A percentile compares a stretch with the other conserved stretches of the same genome.
Conservation (phyloP, 2,329 filamentous ascomycete species). For the Trichoderma atroviride region DNA sequence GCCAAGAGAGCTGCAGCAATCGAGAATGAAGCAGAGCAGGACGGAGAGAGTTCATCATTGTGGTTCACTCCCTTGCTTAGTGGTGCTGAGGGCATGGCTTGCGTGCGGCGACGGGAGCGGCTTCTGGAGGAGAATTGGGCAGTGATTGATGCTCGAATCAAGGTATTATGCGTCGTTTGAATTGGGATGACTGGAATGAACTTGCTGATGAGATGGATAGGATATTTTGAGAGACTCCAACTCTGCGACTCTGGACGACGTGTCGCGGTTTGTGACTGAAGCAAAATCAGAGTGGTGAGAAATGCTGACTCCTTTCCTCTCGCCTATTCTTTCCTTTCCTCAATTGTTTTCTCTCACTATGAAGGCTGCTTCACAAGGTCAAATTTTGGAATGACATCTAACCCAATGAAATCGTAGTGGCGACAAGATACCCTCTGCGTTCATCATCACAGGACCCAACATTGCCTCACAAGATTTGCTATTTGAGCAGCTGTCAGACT, state of each 20-base stretch:
- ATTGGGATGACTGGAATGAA: neutral
- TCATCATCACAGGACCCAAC: slow-evolving; percentile 78
- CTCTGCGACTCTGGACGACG: slow-evolving; percentile 60
- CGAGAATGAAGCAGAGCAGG: slow-evolving; percentile 25
- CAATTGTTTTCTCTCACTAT: neutral
- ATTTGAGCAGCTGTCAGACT: slow-evolving; percentile 69
- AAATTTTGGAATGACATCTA: neutral
- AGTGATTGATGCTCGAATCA: slow-evolving; percentile 63
- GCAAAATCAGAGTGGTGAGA: slow-evolving; percentile 40
- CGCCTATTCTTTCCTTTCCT: neutral
- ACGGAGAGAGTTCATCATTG: slow-evolving; percentile 27
- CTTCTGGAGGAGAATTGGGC: slow-evolving; percentile 68
- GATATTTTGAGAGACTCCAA: slow-evolving; percentile 63
- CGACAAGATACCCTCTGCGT: slow-evolving; percentile 65
- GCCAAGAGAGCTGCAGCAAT: slow-evolving; percentile 41
- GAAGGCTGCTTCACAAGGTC: neutral
- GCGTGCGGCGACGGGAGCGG: slow-evolving; percentile 56
- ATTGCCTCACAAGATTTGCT: slow-evolving; percentile 74
- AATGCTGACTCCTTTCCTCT: neutral
- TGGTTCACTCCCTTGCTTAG: slow-evolving; percentile 58
- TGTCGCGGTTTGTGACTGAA: slow-evolving; percentile 57
- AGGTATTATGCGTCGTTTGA: slow-evolving; percentile 38
- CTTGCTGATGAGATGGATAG: slow-evolving; percentile 38
- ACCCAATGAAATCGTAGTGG: slow-evolving; percentile 31
- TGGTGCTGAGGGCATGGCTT: slow-evolving; percentile 54